Percentiles rank a stretch among this genome's conserved stretches.
Conservation (phyloP, 768 basidiomycete genomes). For the Hirschioporus abietinus region DNA sequence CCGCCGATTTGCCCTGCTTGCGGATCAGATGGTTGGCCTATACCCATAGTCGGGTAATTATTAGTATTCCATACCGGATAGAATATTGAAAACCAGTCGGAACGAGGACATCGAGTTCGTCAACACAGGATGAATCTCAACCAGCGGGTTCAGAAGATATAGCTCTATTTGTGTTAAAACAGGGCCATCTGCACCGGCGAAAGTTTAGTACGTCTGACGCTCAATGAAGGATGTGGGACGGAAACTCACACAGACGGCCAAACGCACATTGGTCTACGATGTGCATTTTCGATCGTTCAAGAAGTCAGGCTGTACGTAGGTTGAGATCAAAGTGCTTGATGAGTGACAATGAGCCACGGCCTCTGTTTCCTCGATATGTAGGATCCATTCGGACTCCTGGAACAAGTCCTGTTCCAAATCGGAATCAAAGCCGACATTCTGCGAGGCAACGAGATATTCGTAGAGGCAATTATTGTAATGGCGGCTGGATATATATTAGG, state of each 20-base stretch:
- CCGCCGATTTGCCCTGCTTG: slow-evolving; percentile 52
- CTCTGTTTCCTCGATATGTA: background rate
- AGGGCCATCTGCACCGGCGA: slow-evolving; percentile 54
- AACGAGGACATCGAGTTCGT: slow-evolving; percentile 41
- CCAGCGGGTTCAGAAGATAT: slow-evolving; percentile 63
- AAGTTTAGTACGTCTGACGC: background rate
- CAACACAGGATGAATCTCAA: slow-evolving; percentile 73
- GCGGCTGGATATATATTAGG: too few relatives aligned
- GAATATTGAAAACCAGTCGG: slow-evolving; percentile 67
- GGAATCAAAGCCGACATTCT: background rate
- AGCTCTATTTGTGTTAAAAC: slow-evolving; percentile 76
- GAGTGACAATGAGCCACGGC: background rate
- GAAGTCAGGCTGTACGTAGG: background rate
- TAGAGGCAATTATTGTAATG: too few relatives aligned
- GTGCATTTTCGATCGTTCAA: background rate
- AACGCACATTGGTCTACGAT: background rate
- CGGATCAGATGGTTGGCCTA: background rate
- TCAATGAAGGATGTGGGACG: background rate
- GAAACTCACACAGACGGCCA: background rate
- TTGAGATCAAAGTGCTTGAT: background rate
- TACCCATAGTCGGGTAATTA: background rate
- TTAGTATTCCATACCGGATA: slow-evolving; percentile 44
- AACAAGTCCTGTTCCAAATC: background rate
- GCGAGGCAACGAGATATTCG: too few relatives aligned
- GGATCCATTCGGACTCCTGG: background rate